These are phyloP conservation scores for Schizopora paradoxa DNA, from an alignment of 1,284 basidiomycete species.

Conservation along the genomic window DNA sequence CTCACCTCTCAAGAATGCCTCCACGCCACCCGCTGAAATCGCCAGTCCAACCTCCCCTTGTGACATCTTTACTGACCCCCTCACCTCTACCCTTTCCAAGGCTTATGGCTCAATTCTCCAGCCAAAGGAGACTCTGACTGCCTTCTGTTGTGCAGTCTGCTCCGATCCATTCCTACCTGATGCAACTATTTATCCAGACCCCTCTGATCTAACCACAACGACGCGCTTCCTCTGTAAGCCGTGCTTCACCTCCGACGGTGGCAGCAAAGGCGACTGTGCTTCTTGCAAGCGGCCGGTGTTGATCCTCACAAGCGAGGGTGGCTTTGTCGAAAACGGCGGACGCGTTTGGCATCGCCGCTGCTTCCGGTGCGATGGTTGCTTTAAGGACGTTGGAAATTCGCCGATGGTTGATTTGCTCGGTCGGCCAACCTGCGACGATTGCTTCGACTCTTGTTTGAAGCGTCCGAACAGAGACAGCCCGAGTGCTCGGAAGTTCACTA, in stretches of 20 bases:
- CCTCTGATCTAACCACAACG: conserved; percentile 34
- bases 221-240: conserved; percentile 62
- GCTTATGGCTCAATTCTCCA: conserved; percentile 78
- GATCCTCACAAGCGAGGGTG: conserved; percentile 67
- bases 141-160: conserved; percentile 66
- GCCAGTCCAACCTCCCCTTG: conserved; percentile 32
- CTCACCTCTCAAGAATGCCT: conserved; percentile 49
- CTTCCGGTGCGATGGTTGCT: conserved; percentile 68
- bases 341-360: conserved; percentile 75
- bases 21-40: conserved; percentile 39
- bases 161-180: conserved; percentile 63
- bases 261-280: conserved; percentile 67
- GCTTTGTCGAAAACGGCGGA: conserved; percentile 63
- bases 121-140: conserved; percentile 62
- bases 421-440: conserved; percentile 67
- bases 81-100: conserved; percentile 63
- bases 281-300: conserved; percentile 63
- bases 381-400: conserved; percentile 60
- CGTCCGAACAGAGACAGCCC: conserved; percentile 36
- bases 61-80: conserved; percentile 58
- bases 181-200: conserved; percentile 77
- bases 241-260: conserved; percentile 66
- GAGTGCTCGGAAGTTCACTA: conserved; percentile 18
- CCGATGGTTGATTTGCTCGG: conserved; percentile 81
- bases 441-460: conserved; percentile 68